These are phyloP conservation scores for Aleurites moluccanus DNA, from an alignment of 441 rosid species.

Conservation along the genomic window DNA sequence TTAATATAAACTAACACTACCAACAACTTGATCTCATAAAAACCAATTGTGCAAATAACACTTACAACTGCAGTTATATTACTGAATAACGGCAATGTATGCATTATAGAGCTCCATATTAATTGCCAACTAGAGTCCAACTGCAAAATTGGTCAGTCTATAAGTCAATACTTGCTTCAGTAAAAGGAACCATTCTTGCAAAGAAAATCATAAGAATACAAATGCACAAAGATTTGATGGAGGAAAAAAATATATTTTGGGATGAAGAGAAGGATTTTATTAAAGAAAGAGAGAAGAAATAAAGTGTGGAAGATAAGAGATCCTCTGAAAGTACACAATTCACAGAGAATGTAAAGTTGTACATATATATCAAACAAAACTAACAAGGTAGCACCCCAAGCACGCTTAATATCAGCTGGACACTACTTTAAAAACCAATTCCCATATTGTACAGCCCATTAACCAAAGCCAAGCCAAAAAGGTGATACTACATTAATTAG, in stretches of 20 bases:
- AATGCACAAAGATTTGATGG: conserved; percentile 4
- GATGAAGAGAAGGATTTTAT: not conserved
- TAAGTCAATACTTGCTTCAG: conserved; percentile 26
- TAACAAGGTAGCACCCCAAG: not conserved
- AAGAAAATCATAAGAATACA: conserved; percentile 18
- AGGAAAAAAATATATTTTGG: not conserved
- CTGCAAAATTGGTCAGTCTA: conserved; percentile 47
- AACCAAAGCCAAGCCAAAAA: conserved; percentile 6
- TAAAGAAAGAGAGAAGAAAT: not conserved
- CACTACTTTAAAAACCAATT: not conserved
- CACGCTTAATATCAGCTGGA: not conserved
- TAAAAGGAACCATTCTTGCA: conserved; percentile 20
- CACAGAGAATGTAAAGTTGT: not conserved
- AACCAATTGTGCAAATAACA: conserved; percentile 24
- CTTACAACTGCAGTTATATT: conserved; percentile 72
- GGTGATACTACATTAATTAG: not conserved
- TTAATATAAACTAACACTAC: not conserved
- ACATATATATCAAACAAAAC: not conserved
- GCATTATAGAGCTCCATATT: conserved; percentile 79
- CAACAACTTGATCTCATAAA: not conserved
- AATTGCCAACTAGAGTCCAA: conserved; percentile 68
- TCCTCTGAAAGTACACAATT: not conserved
- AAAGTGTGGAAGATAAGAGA: not conserved
- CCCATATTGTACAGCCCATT: not conserved
- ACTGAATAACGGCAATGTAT: conserved; percentile 80